These are phyloP conservation scores for Prunus armeniaca DNA, from an alignment of 306 rosid species.

Conservation along the genomic window DNA sequence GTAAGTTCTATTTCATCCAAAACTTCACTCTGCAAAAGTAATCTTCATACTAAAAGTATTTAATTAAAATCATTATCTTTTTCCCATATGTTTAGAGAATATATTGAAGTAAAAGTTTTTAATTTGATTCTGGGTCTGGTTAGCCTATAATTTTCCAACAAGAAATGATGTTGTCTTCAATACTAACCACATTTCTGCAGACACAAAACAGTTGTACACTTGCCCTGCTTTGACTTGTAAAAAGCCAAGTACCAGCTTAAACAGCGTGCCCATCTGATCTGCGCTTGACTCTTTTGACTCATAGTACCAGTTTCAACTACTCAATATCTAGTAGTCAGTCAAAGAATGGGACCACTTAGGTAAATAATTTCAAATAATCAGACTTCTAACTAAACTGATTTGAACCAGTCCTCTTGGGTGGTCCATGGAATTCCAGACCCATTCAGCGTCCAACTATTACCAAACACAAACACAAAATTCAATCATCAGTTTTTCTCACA, in stretches of 20 bases:
- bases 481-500: background rate
- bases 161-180: slow-evolving; percentile 24
- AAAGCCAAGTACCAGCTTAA: slow-evolving; percentile 19
- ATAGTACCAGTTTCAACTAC: slow-evolving; percentile 27
- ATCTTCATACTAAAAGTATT: too few relatives aligned
- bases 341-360: background rate
- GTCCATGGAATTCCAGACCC: background rate
- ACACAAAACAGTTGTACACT: slow-evolving; percentile 16
- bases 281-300: slow-evolving; percentile 38
- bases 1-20: slow-evolving; percentile 2
- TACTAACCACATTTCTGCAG: slow-evolving; percentile 35
- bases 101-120: too few relatives aligned
- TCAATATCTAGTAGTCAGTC: background rate
- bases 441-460: background rate
- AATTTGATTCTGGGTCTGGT: too few relatives aligned
- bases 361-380: background rate
- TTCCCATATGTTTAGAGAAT: too few relatives aligned
- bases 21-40: background rate
- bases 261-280: slow-evolving; percentile 27
- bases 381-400: background rate
- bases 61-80: too few relatives aligned
- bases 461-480: background rate
- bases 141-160: background rate
- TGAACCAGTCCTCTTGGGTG: background rate
- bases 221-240: slow-evolving; percentile 42